Base-by-base conservation (phyloP, 371 early-diverging fungal species). In the Mucor mucedo region DNA sequence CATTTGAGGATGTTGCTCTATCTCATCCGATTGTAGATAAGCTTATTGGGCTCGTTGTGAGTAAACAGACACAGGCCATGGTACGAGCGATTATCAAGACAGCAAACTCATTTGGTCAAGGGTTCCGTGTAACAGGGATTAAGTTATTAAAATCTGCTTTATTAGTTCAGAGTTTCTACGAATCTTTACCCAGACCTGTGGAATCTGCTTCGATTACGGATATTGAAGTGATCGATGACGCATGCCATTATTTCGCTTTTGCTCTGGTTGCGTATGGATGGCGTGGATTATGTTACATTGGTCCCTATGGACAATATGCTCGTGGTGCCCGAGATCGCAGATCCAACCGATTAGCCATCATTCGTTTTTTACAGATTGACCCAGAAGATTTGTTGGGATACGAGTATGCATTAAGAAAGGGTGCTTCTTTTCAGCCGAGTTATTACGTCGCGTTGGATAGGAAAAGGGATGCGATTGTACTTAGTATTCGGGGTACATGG, bases 401-500 rank as follows among this genome's bases (percentile, higher is more conserved):
- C 62, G 92, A 94, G 65, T 89, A 91, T 61, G 84, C 83, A 38
- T 72, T 86, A 41, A 75, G 83, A 52, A 83, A 86, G 39, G 80
- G 77, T 0, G 73, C 78, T 4, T 88, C 91, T 7, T 94, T 93
- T 55, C 87, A 87, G 30, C 94, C 93, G 0, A 87, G 87, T 68
- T 92, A 93, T 56, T 91, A 86, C 66, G 80, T 94, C 0, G 83
- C 89, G 3, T 66, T 86, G 28, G 95, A 94, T 62, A 78, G 85
- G 16, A 77, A 76, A 9, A 71, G 84, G 52, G 75, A 87, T 52
- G 81, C 91, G 0, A 78, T 94, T 40, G 89, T 93, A 11, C 74
- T 94, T 10, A 83, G 85, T 14, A 91, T 94, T 35, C 86, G 94
- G 21, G 94, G 94, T 14, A 92, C 93, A 1, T 87, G 91, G 92